Conservation (phyloP, 1,284 basidiomycete species). For the Prillingera fragicola region DNA sequence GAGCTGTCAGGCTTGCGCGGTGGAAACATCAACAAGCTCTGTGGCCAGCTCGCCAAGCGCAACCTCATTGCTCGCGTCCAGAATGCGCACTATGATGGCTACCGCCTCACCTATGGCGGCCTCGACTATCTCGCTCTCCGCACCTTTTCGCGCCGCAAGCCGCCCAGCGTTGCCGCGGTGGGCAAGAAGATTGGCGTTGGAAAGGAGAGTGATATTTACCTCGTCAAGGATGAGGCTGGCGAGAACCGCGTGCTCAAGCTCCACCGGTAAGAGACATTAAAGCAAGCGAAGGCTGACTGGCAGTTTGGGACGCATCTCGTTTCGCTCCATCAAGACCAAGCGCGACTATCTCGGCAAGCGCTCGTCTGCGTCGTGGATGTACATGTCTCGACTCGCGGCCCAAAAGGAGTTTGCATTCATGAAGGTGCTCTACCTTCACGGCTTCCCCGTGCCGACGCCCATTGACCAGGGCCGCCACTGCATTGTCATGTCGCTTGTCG, state of each 20-base stretch:
- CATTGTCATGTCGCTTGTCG: constrained; percentile 92
- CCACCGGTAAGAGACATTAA: constrained; percentile 59
- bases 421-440: constrained; percentile 93
- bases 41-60: constrained; percentile 84
- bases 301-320: constrained; percentile 91
- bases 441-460: constrained; percentile 87
- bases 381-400: constrained; percentile 92
- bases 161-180: constrained; percentile 66
- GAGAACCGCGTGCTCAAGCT: constrained; percentile 86
- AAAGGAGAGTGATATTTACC: constrained; percentile 96
- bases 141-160: constrained; percentile 81
- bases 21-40: constrained; percentile 88
- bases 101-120: constrained; percentile 93
- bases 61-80: constrained; percentile 84
- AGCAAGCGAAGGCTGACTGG: background rate
- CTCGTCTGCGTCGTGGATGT: constrained; percentile 98
- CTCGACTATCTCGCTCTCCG: constrained; percentile 94
- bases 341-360: constrained; percentile 94
- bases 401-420: constrained; percentile 98
- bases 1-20: constrained; percentile 85
- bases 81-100: constrained; percentile 94
- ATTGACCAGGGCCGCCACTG: constrained; percentile 93
- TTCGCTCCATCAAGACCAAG: constrained; percentile 94
- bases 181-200: constrained; percentile 98
- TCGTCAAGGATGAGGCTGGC: constrained; percentile 78